Evolutionary conservation across 805 yeast genomes (phyloP).

Genomic region (Ogataea minuta): DNA sequence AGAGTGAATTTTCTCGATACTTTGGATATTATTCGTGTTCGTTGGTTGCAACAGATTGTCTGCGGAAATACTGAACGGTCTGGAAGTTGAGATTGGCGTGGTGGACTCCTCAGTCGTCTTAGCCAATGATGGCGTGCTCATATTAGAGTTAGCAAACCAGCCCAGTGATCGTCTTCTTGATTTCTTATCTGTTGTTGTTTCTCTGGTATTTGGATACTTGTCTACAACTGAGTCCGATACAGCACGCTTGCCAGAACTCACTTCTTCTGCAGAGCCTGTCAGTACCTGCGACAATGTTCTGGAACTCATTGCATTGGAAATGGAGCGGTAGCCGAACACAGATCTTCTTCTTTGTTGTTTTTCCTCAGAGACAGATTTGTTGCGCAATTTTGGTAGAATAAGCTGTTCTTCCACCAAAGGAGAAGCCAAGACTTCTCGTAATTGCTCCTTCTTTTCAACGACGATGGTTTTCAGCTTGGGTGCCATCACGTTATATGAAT

Average conservation of each 20-base stretch:
- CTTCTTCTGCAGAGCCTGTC: conserved; percentile 6
- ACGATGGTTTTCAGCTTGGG: conserved; percentile 13
- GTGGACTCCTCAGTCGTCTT: background rate
- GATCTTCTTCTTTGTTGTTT: conserved; percentile 27
- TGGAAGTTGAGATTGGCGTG: background rate
- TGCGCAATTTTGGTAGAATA: conserved; percentile 15
- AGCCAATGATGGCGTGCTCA: conserved; percentile 18
- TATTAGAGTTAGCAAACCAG: conserved; percentile 26
- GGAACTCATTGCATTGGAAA: conserved; percentile 25
- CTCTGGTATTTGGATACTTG: background rate
- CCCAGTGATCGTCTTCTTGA: conserved; percentile 23
- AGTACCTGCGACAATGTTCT: conserved; percentile 17
- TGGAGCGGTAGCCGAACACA: conserved; percentile 28
- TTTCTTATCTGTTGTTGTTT: conserved; percentile 9
- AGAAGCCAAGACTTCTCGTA: conserved; percentile 16
- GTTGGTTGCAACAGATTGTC: conserved; percentile 7
- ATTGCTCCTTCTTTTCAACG: conserved; percentile 1
- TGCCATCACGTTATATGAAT: conserved; percentile 16
- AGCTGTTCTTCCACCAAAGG: conserved; percentile 21
- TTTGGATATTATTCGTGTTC: too few relatives aligned
- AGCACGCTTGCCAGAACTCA: conserved; percentile 10
- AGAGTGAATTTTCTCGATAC: too few relatives aligned
- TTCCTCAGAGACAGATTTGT: conserved; percentile 15
- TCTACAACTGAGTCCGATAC: conserved; percentile 14
- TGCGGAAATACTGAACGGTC: conserved; percentile 9